These are phyloP conservation scores for Rhodotorula babjevae DNA, from an alignment of 768 basidiomycete genomes.

Conservation along the genomic window DNA sequence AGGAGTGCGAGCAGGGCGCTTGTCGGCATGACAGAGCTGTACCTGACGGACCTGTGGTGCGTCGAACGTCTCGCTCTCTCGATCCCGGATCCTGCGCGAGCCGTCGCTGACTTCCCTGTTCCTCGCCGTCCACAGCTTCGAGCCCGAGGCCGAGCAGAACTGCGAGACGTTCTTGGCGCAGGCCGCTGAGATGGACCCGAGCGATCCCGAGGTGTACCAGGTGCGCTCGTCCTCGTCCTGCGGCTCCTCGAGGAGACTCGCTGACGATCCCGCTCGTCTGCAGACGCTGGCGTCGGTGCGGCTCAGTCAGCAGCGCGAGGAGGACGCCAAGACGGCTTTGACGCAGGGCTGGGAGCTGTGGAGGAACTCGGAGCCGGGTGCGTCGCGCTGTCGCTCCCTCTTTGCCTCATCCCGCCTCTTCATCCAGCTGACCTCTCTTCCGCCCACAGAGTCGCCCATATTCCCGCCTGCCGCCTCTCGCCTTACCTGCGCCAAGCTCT, in stretches of 20 bases:
- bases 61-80: background rate
- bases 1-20: slow-evolving; percentile 39
- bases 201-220: slow-evolving; percentile 43
- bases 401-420: too few relatives aligned
- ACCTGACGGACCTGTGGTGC: slow-evolving; percentile 44
- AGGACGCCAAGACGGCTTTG: slow-evolving; percentile 29
- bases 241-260: background rate
- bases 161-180: slow-evolving; percentile 41
- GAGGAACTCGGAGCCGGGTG: slow-evolving; percentile 26
- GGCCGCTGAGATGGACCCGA: slow-evolving; percentile 39
- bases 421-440: background rate
- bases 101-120: background rate
- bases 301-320: slow-evolving; percentile 32
- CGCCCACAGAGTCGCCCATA: slow-evolving; percentile 16
- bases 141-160: slow-evolving; percentile 40
- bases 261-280: background rate
- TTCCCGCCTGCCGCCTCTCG: slow-evolving; percentile 30
- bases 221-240: background rate
- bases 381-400: background rate
- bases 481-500: slow-evolving; percentile 35
- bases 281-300: slow-evolving; percentile 39
- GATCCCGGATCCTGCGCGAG: too few relatives aligned
- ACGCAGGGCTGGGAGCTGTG: slow-evolving; percentile 33
- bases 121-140: slow-evolving; percentile 20
- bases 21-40: slow-evolving; percentile 45